These are phyloP conservation scores for Suhomyces maxii DNA, from an alignment of 1,139 yeast species.

Conservation along the genomic window DNA sequence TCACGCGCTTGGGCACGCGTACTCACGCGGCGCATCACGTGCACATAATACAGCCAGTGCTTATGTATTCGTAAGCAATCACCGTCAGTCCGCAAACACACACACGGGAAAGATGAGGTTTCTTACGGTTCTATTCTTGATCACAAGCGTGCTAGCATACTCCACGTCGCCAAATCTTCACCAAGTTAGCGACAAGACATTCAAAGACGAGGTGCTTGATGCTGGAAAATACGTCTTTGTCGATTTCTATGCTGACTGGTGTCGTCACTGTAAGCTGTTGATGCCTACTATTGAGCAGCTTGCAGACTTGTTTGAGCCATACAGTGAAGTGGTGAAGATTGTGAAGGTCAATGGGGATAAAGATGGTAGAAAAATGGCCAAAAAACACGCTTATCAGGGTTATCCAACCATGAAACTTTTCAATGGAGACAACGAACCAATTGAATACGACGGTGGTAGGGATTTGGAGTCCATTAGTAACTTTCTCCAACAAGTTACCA, in stretches of 20 bases:
- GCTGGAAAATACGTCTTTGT: constrained; percentile 66
- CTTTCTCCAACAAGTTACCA: constrained; percentile 43
- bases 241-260: constrained; percentile 80
- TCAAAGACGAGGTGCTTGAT: constrained; percentile 53
- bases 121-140: not conserved
- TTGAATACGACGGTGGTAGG: constrained; percentile 50
- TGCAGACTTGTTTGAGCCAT: constrained; percentile 49
- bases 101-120: constrained; percentile 1
- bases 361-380: constrained; percentile 54
- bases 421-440: constrained; percentile 50
- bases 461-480: constrained; percentile 47
- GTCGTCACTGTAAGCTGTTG: constrained; percentile 71
- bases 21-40: not conserved
- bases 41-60: not conserved
- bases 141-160: constrained; percentile 11
- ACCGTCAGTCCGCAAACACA: too few relatives aligned
- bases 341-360: constrained; percentile 70
- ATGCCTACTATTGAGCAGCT: constrained; percentile 65
- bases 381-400: constrained; percentile 57
- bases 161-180: constrained; percentile 17
- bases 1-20: too few relatives aligned
- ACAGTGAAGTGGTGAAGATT: constrained; percentile 45
- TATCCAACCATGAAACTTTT: constrained; percentile 67
- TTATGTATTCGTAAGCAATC: too few relatives aligned
- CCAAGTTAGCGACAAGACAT: constrained; percentile 45